Percentiles rank a stretch among this genome's conserved stretches.
phyloP scores from a whole-genome alignment of 225 moss, liverwort and hornwort species.

The Rhytidiadelphus loreus region DNA sequence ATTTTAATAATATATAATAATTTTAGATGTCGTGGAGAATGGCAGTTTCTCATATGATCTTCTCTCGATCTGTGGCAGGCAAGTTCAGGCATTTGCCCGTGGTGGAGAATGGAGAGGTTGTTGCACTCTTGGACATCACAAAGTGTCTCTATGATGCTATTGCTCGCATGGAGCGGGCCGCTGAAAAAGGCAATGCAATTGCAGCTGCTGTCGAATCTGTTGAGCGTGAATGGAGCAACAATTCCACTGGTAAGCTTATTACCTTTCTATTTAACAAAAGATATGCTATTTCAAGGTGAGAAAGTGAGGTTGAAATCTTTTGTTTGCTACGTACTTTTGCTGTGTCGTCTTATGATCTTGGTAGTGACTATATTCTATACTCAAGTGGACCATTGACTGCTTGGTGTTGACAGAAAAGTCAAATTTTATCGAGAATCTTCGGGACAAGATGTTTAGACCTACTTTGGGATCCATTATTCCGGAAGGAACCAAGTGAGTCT shows the following conservation, averaged over 20 bases:
- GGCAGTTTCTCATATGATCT: not conserved
- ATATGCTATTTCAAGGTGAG: not conserved
- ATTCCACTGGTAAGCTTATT: slow-evolving; percentile 42
- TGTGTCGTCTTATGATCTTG: not conserved
- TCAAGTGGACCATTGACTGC: not conserved
- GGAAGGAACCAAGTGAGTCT: slow-evolving; percentile 72
- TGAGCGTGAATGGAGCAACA: slow-evolving; percentile 95
- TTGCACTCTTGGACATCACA: slow-evolving; percentile 94
- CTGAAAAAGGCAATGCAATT: slow-evolving; percentile 96
- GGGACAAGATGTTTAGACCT: slow-evolving; percentile 98
- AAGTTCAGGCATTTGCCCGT: slow-evolving; percentile 99
- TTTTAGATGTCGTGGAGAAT: not conserved
- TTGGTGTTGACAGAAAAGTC: slow-evolving; percentile 64
- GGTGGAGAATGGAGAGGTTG: slow-evolving; percentile 98
- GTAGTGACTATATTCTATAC: not conserved
- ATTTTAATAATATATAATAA: too few relatives aligned
- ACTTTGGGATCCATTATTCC: slow-evolving; percentile 79
- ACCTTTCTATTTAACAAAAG: not conserved
- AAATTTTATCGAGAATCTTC: slow-evolving; percentile 85
- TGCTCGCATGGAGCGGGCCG: slow-evolving; percentile 99
- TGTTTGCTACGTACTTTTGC: not conserved
- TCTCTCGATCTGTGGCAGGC: slow-evolving; percentile 44
- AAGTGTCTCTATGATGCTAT: slow-evolving; percentile 99
- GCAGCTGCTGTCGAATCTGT: slow-evolving; percentile 98
- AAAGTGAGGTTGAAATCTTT: not conserved